Evolutionary conservation across 306 rosid species (phyloP), one percentile per base, ranked within the genome.

Genomic region (Aeschynomene evenia): DNA sequence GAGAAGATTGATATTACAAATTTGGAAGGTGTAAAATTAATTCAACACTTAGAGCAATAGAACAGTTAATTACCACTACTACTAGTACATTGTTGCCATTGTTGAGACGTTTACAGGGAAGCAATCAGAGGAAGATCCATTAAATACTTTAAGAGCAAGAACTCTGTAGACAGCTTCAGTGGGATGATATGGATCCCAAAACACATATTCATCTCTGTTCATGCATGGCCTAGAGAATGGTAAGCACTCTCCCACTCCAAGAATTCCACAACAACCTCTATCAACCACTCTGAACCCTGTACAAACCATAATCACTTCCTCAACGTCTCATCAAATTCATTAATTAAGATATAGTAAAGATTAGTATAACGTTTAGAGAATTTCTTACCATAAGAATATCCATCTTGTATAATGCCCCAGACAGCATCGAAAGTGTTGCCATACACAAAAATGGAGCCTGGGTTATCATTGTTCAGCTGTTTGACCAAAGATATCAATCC

Each of bases 141-240:
- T 2, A 24, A 60, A 75, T 19, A 74, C 77, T 54, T 23, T 48
- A 1, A 2, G 16, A 62, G 79, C 74, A 43, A 83, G 7, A 56
- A 79, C 21, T 29, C 48, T 15, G 49, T 54, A 34, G 6, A 19
- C 74, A 66, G 77, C 74, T 14, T 82, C 34, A 1, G 67, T 66
- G 0, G 74, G 84, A 49, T 79, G 84, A 26, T 60, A 79, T n/a
- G 84, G 73, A 60, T 84, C 86, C 84, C 86, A 81, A 23, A 84
- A 84, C 48, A 81, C 69, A 61, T 71, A 63, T 29, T 78, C 55
- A 65, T 75, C 66, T 39, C 86, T 78, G 19, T 57, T 26, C 28
- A 56, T 0, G 54, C 84, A 81, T 7, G 85, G 84, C 16, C 8
- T 0, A 7, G 34, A 2, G 12, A 50, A 1, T 4, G 82, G 82